Percentiles rank a stretch among this genome's conserved stretches.
phyloP scores from a whole-genome alignment of 176 grass and related monocot species.

The Cymbopogon citratus region DNA sequence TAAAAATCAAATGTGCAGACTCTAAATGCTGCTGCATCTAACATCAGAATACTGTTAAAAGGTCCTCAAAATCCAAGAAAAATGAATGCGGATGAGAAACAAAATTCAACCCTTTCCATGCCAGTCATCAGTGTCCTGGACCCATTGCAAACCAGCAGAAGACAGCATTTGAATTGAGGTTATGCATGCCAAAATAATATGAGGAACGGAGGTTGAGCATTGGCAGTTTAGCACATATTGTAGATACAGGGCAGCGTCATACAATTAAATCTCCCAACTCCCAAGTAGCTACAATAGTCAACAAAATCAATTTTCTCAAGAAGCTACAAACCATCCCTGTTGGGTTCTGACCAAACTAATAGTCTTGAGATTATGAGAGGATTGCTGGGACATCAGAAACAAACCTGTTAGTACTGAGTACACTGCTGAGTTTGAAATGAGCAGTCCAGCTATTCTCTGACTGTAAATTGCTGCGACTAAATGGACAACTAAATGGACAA shows the following conservation, averaged over 20 bases:
- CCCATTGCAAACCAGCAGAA: constrained; percentile 57
- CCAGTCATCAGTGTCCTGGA: constrained; percentile 55
- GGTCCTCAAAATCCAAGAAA: not conserved
- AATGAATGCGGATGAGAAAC: constrained; percentile 26
- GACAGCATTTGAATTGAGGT: not conserved
- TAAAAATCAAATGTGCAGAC: constrained; percentile 28
- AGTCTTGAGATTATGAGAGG: not conserved
- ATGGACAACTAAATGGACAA: constrained; percentile 75
- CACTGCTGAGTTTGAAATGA: constrained; percentile 85
- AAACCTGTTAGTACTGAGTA: constrained; percentile 92
- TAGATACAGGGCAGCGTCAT: not conserved
- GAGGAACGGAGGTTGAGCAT: not conserved
- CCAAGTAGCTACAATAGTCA: not conserved
- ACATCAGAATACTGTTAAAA: constrained; percentile 15
- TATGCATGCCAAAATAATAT: not conserved
- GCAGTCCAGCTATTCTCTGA: constrained; percentile 60
- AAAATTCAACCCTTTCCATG: constrained; percentile 8
- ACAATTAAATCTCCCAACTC: not conserved
- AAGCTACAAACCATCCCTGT: not conserved
- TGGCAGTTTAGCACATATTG: not conserved
- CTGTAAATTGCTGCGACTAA: constrained; percentile 66
- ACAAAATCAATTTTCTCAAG: not conserved
- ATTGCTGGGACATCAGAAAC: constrained; percentile 10
- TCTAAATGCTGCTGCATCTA: constrained; percentile 20
- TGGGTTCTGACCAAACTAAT: not conserved